Evolutionary conservation across 164 flowering plant species (phyloP), one percentile per base, ranked within the genome.

Genomic region (Santalum album): DNA sequence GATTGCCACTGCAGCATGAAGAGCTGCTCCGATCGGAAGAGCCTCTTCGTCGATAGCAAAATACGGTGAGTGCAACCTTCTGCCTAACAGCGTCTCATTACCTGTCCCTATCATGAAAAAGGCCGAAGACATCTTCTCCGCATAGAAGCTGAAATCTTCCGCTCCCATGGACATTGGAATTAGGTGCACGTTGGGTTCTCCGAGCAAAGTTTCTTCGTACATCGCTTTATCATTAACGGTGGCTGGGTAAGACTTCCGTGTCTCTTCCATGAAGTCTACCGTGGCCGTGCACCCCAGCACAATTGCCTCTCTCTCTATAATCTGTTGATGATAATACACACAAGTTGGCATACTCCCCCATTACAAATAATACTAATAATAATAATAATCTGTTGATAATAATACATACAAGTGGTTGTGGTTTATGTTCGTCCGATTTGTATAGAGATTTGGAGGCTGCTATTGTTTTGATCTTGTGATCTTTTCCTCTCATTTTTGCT

Each of bases 11-110:
- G 83, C 77, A 54, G 88, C 95, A 76, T 84, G 80, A 5, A 81
- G 58, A 56, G 95, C 85, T 44, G 94, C 83, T 25, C 95, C 95
- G 2, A 84, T 62, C 15, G 87, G 86, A 39, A 86, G 87, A 62
- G 59, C 87, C 2, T 75, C 80, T 54, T 90, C 90, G 52, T 81
- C 84, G 0, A 84, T 42, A 18, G 67, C 25, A 20, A 86, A 78
- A 69, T 69, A 35, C 0, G 87, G 85, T 6, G 86, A 72, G 59
- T 89, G 92, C 62, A 78, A 43, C 1, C 43, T 27, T 16, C 29
- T 23, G 32, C 17, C 50, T 7, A 82, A 48, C 22, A 62, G 7
- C 3, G 72, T 78, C 25, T 73, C 79, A 51, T 82, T 82, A 50
- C 45, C 58, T 7, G 49, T 54, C 21, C 97, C 97, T 1, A 90